phyloP scores from a whole-genome alignment of 768 basidiomycete genomes.

The Calvatia gigantea region DNA sequence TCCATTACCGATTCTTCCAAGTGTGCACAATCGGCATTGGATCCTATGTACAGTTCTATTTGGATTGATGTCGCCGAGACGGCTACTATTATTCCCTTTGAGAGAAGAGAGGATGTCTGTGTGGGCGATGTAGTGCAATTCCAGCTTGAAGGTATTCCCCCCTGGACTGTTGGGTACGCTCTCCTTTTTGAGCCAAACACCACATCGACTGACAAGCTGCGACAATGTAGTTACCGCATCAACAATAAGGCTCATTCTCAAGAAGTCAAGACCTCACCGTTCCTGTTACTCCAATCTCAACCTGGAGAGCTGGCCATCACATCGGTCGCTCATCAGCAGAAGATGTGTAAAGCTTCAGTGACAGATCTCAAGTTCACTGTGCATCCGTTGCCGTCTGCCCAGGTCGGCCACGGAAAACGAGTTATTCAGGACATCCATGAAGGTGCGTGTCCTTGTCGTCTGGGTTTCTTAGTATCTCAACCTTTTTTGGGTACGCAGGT shows the following conservation, averaged over 20 bases:
- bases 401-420: slow-evolving; percentile 81
- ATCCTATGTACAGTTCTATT: slow-evolving; percentile 56
- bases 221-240: slow-evolving; percentile 63
- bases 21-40: slow-evolving; percentile 72
- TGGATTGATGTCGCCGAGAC: slow-evolving; percentile 97
- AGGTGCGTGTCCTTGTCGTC: slow-evolving; percentile 40
- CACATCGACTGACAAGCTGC: not conserved
- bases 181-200: slow-evolving; percentile 8
- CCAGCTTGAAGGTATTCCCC: slow-evolving; percentile 89
- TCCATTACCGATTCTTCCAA: slow-evolving; percentile 75
- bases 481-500: slow-evolving; percentile 38
- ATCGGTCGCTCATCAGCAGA: slow-evolving; percentile 89
- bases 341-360: slow-evolving; percentile 83
- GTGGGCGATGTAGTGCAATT: slow-evolving; percentile 89
- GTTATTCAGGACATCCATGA: slow-evolving; percentile 87
- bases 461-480: not conserved
- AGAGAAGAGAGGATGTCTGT: slow-evolving; percentile 77
- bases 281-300: slow-evolving; percentile 79
- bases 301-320: slow-evolving; percentile 82
- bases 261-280: slow-evolving; percentile 76
- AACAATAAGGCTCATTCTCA: slow-evolving; percentile 72
- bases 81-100: slow-evolving; percentile 86
- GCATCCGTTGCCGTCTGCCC: slow-evolving; percentile 83
- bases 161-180: slow-evolving; percentile 83
- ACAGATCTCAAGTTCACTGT: slow-evolving; percentile 71